A percentile compares a stretch with the other conserved stretches of the same genome.
Evolutionary conservation across 2,329 filamentous ascomycete genomes (phyloP).

Genomic region (Pezicula rhizophila): DNA sequence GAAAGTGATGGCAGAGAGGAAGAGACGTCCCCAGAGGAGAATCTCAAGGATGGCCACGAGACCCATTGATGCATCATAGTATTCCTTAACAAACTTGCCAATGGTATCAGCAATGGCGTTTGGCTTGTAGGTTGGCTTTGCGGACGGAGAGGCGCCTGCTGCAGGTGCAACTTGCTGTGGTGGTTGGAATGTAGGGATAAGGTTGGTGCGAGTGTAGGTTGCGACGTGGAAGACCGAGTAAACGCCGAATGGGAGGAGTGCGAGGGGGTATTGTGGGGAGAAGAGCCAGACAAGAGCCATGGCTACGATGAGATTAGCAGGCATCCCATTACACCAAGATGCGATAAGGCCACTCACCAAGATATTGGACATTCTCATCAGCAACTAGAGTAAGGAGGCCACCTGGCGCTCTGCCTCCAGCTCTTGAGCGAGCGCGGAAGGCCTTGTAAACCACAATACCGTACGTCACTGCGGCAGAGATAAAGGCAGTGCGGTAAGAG

Average conservation of each 20-base stretch:
- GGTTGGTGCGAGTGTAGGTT: conserved; percentile 88
- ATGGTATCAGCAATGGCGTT: conserved; percentile 71
- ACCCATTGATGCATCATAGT: conserved; percentile 95
- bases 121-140: conserved; percentile 46
- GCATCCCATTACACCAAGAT: conserved; percentile 12
- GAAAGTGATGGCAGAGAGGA: conserved; percentile 80
- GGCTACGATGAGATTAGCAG: conserved; percentile 43
- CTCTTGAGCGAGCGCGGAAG: conserved; percentile 76
- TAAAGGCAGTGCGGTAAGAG: conserved; percentile 84
- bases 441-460: conserved; percentile 99
- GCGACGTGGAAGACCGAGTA: conserved; percentile 99
- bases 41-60: conserved; percentile 88
- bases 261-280: conserved; percentile 80
- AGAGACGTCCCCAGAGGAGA: conserved; percentile 74
- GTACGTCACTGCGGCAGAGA: conserved; percentile 86
- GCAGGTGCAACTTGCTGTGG: conserved; percentile 48
- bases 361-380: conserved; percentile 97
- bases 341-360: conserved; percentile 56
- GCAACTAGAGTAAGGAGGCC: conserved; percentile 61
- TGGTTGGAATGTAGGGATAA: conserved; percentile 81
- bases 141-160: conserved; percentile 47
- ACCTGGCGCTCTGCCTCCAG: conserved; percentile 52
- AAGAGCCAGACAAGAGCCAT: conserved; percentile 96
- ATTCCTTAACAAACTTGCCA: conserved; percentile 91
- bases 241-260: conserved; percentile 87